A percentile compares a stretch with the other conserved stretches of the same genome.
These are phyloP conservation scores for Starmera caribaea DNA, from an alignment of 805 yeast genomes.

Conservation along the genomic window DNA sequence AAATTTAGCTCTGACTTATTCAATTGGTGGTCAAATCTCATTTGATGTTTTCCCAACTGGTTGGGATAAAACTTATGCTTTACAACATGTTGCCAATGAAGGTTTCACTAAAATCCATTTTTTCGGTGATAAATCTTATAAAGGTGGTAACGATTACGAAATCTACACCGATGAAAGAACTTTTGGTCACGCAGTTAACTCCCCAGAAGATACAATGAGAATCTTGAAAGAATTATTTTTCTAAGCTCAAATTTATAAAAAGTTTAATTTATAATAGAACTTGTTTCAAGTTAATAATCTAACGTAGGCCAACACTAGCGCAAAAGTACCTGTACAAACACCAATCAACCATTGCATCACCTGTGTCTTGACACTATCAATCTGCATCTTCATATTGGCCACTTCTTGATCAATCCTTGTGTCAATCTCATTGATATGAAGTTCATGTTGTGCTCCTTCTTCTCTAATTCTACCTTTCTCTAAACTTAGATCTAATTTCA, in stretches of 20 bases:
- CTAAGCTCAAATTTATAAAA: slow-evolving; percentile 1
- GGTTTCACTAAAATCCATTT: slow-evolving; percentile 85
- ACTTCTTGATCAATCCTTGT: slow-evolving; percentile 94
- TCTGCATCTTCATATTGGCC: slow-evolving; percentile 89
- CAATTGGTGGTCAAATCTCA: slow-evolving; percentile 99
- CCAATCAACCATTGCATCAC: slow-evolving; percentile 98
- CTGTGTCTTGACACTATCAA: slow-evolving; percentile 90
- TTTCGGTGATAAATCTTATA: slow-evolving; percentile 95
- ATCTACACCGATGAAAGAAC: slow-evolving; percentile 89
- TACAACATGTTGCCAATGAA: slow-evolving; percentile 83
- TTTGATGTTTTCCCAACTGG: slow-evolving; percentile 99
- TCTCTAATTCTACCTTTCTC: slow-evolving; percentile 95
- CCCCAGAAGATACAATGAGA: slow-evolving; percentile 82
- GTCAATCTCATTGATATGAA: slow-evolving; percentile 89
- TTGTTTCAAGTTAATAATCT: slow-evolving; percentile 62
- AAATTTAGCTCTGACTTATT: slow-evolving; percentile 81
- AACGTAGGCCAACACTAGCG: slow-evolving; percentile 84
- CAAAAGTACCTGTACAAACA: slow-evolving; percentile 97
- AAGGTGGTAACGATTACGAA: slow-evolving; percentile 99
- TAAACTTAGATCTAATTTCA: slow-evolving; percentile 78
- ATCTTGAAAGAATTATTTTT: slow-evolving; percentile 76
- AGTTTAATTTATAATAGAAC: too few relatives aligned
- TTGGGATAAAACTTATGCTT: slow-evolving; percentile 98
- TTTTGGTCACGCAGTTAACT: slow-evolving; percentile 86
- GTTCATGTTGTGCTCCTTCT: slow-evolving; percentile 85